Evolutionary conservation across 768 basidiomycete genomes (phyloP).

Genomic region (Mycena polygramma): DNA sequence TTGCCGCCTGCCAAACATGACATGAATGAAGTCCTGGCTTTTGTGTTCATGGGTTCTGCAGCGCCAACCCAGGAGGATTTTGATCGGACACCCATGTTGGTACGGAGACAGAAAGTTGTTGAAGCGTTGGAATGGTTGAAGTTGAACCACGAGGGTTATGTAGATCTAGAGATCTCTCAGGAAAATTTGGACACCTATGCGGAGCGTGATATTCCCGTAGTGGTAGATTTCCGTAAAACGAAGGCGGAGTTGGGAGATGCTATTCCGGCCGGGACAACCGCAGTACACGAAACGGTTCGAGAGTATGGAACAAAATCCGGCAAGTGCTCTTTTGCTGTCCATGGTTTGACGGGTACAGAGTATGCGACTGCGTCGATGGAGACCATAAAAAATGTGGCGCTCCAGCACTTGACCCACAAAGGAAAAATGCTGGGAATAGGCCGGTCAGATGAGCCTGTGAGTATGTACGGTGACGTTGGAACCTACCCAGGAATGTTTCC

Average conservation of each 20-base stretch:
- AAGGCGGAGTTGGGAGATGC: constrained; percentile 4
- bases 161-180: constrained; percentile 27
- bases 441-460: constrained; percentile 32
- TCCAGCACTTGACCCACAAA: constrained; percentile 38
- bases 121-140: constrained; percentile 31
- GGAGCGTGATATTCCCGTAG: constrained; percentile 24
- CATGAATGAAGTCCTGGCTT: constrained; percentile 40
- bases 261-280: not conserved
- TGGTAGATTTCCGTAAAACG: constrained; percentile 24
- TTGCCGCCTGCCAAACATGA: not conserved
- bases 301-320: constrained; percentile 41
- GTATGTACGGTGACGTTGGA: constrained; percentile 46
- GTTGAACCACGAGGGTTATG: constrained; percentile 28
- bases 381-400: constrained; percentile 39
- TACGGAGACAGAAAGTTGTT: constrained; percentile 27
- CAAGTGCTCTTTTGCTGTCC: constrained; percentile 52
- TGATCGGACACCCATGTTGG: constrained; percentile 28
- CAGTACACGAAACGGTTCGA: constrained; percentile 13
- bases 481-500: constrained; percentile 55
- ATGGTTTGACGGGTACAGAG: constrained; percentile 49
- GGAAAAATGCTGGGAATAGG: constrained; percentile 41
- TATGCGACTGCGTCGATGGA: constrained; percentile 30
- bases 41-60: constrained; percentile 7
- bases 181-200: constrained; percentile 22
- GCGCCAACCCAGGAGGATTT: not conserved